These are phyloP conservation scores for Euphorbia corollata DNA, from an alignment of 441 rosid genomes.

Conservation along the genomic window DNA sequence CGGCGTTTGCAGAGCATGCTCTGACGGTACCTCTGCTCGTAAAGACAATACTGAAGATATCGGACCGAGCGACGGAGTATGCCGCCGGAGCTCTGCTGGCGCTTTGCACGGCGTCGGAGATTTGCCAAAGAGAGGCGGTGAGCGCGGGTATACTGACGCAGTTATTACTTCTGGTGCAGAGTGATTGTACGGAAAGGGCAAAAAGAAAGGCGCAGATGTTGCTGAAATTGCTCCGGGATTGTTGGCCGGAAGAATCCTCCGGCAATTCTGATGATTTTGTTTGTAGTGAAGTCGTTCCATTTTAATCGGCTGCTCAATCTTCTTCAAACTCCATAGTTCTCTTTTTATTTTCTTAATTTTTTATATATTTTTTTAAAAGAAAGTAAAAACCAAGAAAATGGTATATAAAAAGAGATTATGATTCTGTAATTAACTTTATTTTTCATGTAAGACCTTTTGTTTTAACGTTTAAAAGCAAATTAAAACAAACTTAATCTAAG, in stretches of 20 bases:
- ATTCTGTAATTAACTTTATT: slow-evolving; percentile 27
- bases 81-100: slow-evolving; percentile 76
- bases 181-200: slow-evolving; percentile 85
- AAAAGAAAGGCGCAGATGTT: slow-evolving; percentile 84
- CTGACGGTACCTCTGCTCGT: slow-evolving; percentile 71
- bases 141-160: slow-evolving; percentile 68
- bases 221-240: slow-evolving; percentile 64
- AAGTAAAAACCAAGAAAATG: neutral
- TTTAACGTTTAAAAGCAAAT: slow-evolving; percentile 17
- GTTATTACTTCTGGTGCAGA: slow-evolving; percentile 71
- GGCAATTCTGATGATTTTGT: slow-evolving; percentile 60
- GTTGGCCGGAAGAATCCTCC: slow-evolving; percentile 69
- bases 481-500: slow-evolving; percentile 14
- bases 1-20: slow-evolving; percentile 58
- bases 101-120: slow-evolving; percentile 60
- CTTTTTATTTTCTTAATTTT: neutral
- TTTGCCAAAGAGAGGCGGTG: slow-evolving; percentile 64
- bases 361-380: neutral
- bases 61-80: slow-evolving; percentile 84
- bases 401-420: slow-evolving; percentile 21
- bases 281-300: slow-evolving; percentile 70
- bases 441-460: slow-evolving; percentile 31
- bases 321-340: neutral
- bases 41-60: slow-evolving; percentile 59
- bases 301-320: slow-evolving; percentile 28